These are phyloP conservation scores for Fusarium mangiferae DNA, from an alignment of 2,329 filamentous ascomycete species.

Conservation along the genomic window DNA sequence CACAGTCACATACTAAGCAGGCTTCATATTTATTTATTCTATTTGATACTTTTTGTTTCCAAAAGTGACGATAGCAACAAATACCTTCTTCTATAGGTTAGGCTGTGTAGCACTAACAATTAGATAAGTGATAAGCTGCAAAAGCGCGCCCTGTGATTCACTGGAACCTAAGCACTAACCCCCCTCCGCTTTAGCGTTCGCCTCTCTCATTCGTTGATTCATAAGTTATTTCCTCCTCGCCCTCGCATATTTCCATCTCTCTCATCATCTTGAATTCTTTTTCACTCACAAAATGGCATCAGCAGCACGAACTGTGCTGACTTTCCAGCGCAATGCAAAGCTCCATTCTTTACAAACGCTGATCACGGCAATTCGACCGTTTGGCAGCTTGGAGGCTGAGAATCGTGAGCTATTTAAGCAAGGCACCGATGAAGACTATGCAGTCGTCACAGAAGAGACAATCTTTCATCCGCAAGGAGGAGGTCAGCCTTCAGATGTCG, in stretches of 20 bases:
- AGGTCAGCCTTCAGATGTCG: constrained; percentile 76
- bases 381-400: constrained; percentile 60
- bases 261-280: not conserved
- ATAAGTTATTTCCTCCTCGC: not conserved
- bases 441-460: constrained; percentile 72
- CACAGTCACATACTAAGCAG: not conserved
- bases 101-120: not conserved
- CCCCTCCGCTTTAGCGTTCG: not conserved
- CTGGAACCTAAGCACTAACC: not conserved
- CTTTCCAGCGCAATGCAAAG: constrained; percentile 57
- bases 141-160: constrained; percentile 11
- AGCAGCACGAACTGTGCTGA: constrained; percentile 45
- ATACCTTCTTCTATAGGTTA: not conserved
- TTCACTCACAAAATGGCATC: constrained; percentile 29
- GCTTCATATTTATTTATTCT: not conserved
- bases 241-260: not conserved
- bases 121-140: not conserved
- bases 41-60: not conserved
- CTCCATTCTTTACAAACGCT: constrained; percentile 56
- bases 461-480: constrained; percentile 82
- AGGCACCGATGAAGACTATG: constrained; percentile 59
- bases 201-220: not conserved
- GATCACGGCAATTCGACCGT: constrained; percentile 59
- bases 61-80: not conserved
- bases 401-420: constrained; percentile 69